Conservation (phyloP, 805 yeast species). For the Saccharomyces eubayanus region DNA sequence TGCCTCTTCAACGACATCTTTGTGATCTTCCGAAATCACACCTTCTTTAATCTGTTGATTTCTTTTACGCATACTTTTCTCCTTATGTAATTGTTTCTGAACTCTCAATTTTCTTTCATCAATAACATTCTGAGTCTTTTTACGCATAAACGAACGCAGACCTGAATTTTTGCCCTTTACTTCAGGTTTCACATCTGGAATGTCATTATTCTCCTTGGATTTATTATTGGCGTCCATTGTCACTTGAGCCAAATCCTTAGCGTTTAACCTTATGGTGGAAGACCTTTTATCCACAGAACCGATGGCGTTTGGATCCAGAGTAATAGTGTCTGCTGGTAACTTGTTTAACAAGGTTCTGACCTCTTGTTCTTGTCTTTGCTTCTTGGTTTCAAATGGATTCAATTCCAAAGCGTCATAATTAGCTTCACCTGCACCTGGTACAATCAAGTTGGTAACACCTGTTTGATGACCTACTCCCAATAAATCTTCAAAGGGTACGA, state of each 20-base stretch:
- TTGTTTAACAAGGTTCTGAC: conserved; percentile 80
- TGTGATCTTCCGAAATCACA: conserved; percentile 44
- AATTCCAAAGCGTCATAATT: conserved; percentile 88
- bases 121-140: conserved; percentile 75
- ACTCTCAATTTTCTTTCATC: conserved; percentile 76
- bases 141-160: conserved; percentile 69
- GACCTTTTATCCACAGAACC: conserved; percentile 78
- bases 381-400: conserved; percentile 85
- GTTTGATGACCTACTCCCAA: conserved; percentile 75
- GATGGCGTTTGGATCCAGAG: conserved; percentile 79
- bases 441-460: conserved; percentile 75
- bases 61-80: conserved; percentile 60
- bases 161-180: conserved; percentile 77
- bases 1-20: conserved; percentile 35
- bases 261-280: conserved; percentile 51
- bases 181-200: conserved; percentile 55
- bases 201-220: conserved; percentile 37
- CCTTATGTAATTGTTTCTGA: conserved; percentile 64
- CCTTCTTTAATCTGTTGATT: conserved; percentile 39
- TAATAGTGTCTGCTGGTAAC: conserved; percentile 83
- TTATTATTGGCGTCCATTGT: conserved; percentile 29
- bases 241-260: conserved; percentile 45
- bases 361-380: conserved; percentile 90
- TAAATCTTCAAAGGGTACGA: conserved; percentile 95
- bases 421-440: conserved; percentile 98